phyloP scores from a whole-genome alignment of 352 stramenopile genomes.

The Globisporangium recalcitrans region DNA sequence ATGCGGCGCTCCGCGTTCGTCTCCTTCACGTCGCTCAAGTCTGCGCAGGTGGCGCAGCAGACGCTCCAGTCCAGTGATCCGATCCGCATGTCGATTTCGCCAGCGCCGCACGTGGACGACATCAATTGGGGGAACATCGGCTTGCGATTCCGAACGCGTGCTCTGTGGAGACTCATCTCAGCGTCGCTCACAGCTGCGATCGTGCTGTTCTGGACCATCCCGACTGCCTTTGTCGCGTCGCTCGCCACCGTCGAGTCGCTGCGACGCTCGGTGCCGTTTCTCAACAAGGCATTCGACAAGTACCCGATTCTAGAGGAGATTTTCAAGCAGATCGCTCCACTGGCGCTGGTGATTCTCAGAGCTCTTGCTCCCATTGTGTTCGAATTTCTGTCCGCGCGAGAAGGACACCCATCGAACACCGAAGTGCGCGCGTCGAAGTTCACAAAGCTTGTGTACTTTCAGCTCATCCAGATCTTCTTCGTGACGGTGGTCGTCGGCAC shows the following conservation, averaged over 20 bases:
- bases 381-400: constrained; percentile 49
- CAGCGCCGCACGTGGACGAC: constrained; percentile 56
- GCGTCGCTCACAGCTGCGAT: constrained; percentile 49
- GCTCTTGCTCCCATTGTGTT: constrained; percentile 65
- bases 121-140: constrained; percentile 80
- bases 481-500: constrained; percentile 73
- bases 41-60: constrained; percentile 66
- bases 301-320: constrained; percentile 54
- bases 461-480: constrained; percentile 82
- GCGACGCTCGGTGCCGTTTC: constrained; percentile 47
- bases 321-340: constrained; percentile 66
- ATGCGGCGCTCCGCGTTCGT: constrained; percentile 72
- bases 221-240: constrained; percentile 70
- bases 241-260: constrained; percentile 67
- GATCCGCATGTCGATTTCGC: constrained; percentile 40
- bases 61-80: constrained; percentile 56
- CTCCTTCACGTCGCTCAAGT: constrained; percentile 71
- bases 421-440: constrained; percentile 63
- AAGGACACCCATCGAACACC: constrained; percentile 65
- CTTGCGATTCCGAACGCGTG: constrained; percentile 41
- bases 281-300: constrained; percentile 57
- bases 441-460: constrained; percentile 76
- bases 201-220: constrained; percentile 83
- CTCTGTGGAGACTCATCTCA: constrained; percentile 46
- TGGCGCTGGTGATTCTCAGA: constrained; percentile 55